Conservation (phyloP, 2,329 filamentous ascomycete species). For the Diaporthe citrichinensis region DNA sequence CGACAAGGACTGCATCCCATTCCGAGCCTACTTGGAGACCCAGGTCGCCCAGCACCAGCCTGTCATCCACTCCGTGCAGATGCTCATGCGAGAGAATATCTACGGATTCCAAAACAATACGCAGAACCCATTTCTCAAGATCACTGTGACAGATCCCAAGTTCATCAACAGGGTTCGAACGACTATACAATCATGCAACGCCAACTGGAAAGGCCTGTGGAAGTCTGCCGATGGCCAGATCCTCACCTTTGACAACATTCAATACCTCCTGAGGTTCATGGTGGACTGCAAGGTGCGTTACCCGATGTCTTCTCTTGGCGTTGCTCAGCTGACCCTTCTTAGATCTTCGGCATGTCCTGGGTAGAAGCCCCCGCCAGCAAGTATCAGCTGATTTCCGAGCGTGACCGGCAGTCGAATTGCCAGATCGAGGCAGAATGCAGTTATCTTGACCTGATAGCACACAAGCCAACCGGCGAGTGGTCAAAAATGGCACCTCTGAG, state of each 20-base stretch:
- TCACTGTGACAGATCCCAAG: conserved; percentile 92
- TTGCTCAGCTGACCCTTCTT: conserved; percentile 13
- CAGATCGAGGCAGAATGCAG: conserved; percentile 93
- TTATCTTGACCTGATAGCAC: conserved; percentile 87
- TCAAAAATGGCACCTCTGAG: conserved; percentile 96
- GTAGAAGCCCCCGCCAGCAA: conserved; percentile 84
- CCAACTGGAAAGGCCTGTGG: conserved; percentile 96
- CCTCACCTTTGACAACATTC: conserved; percentile 94
- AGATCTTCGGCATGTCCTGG: conserved; percentile 97
- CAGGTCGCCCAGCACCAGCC: conserved; percentile 81
- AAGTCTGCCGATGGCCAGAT: conserved; percentile 77
- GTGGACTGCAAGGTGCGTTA: conserved; percentile 86
- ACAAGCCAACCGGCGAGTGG: conserved; percentile 93
- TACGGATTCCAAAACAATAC: conserved; percentile 95
- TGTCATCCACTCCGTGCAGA: conserved; percentile 83
- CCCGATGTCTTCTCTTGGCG: background rate
- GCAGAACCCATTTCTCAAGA: conserved; percentile 92
- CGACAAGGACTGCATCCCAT: conserved; percentile 82
- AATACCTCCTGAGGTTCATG: conserved; percentile 97
- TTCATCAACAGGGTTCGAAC: conserved; percentile 82
- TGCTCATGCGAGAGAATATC: conserved; percentile 90
- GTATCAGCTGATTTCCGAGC: conserved; percentile 77
- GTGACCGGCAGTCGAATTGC: conserved; percentile 87
- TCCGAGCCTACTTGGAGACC: conserved; percentile 84
- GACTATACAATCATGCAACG: conserved; percentile 79